A percentile compares a stretch with the other conserved stretches of the same genome.
Evolutionary conservation across 371 early-diverging fungal species (phyloP).

Genomic region (Coemansia sp.): DNA sequence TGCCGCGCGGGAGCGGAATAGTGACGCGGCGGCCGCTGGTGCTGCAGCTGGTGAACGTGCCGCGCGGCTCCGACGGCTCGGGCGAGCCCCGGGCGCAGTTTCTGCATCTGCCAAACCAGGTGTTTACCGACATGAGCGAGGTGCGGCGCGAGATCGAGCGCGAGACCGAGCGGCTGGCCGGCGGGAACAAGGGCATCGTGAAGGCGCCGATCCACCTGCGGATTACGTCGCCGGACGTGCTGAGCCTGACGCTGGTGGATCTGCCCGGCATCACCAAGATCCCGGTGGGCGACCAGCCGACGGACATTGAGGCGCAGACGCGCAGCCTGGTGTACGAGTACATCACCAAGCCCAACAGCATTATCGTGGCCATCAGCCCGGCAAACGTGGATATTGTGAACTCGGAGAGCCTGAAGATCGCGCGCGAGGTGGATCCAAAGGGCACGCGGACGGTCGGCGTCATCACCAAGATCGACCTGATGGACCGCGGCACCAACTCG

Average conservation of each 20-base stretch:
- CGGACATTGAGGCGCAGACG: slow-evolving; percentile 87
- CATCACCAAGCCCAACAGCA: slow-evolving; percentile 84
- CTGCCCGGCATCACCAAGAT: slow-evolving; percentile 92
- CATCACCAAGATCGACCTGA: slow-evolving; percentile 91
- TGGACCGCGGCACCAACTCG: slow-evolving; percentile 93
- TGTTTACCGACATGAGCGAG: slow-evolving; percentile 78
- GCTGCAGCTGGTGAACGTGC: slow-evolving; percentile 77
- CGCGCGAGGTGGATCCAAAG: slow-evolving; percentile 89
- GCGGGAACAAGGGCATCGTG: slow-evolving; percentile 84
- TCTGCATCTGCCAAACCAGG: slow-evolving; percentile 71
- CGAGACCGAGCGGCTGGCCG: slow-evolving; percentile 85
- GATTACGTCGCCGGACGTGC: slow-evolving; percentile 80
- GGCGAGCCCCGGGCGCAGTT: slow-evolving; percentile 65
- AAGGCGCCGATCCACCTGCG: slow-evolving; percentile 87
- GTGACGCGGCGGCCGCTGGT: slow-evolving; percentile 94
- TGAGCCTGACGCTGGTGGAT: slow-evolving; percentile 91
- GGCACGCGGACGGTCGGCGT: slow-evolving; percentile 88
- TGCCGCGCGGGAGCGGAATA: slow-evolving; percentile 90
- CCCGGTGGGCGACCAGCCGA: slow-evolving; percentile 79
- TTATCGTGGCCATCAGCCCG: slow-evolving; percentile 93
- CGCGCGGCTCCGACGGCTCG: slow-evolving; percentile 33
- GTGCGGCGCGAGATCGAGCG: slow-evolving; percentile 86
- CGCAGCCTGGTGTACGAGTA: slow-evolving; percentile 81
- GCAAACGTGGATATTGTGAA: slow-evolving; percentile 92
- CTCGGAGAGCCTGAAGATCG: slow-evolving; percentile 91